These are phyloP conservation scores for Solanum acaule DNA, from an alignment of 257 asterid species.

Conservation along the genomic window DNA sequence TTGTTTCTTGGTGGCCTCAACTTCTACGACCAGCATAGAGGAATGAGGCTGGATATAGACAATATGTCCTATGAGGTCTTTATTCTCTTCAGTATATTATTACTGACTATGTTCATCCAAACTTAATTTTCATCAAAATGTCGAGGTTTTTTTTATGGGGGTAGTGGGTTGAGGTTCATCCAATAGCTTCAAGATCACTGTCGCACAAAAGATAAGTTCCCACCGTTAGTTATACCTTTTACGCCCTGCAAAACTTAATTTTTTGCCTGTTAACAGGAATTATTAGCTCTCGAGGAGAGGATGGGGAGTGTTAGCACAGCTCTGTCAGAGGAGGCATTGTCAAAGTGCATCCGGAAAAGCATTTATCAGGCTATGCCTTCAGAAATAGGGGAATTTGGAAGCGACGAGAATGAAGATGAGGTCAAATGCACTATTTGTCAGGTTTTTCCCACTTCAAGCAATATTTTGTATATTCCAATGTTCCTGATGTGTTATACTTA, in stretches of 20 bases:
- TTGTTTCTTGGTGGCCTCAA: constrained; percentile 51
- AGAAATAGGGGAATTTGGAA: constrained; percentile 11
- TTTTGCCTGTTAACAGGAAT: constrained; percentile 40
- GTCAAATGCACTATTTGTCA: constrained; percentile 81
- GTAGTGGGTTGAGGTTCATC: background rate
- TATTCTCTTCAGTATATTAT: background rate
- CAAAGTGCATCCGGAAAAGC: constrained; percentile 53
- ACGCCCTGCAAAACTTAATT: background rate
- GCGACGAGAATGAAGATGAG: constrained; percentile 39
- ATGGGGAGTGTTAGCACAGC: constrained; percentile 95
- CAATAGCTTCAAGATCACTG: background rate
- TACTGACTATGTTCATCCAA: background rate
- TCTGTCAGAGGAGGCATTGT: constrained; percentile 62
- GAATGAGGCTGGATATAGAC: constrained; percentile 86
- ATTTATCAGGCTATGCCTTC: constrained; percentile 22
- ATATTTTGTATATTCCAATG: background rate
- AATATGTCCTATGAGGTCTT: constrained; percentile 92
- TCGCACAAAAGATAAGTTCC: background rate
- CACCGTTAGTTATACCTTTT: background rate
- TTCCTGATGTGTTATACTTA: background rate
- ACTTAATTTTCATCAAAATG: background rate
- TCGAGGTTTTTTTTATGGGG: background rate
- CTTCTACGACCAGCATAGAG: constrained; percentile 77
- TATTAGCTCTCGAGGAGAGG: constrained; percentile 83
- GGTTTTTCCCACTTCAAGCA: constrained; percentile 23